Evolutionary conservation across 140 eudicot genomes (phyloP).

Genomic region (Erigeron philadelphicus): DNA sequence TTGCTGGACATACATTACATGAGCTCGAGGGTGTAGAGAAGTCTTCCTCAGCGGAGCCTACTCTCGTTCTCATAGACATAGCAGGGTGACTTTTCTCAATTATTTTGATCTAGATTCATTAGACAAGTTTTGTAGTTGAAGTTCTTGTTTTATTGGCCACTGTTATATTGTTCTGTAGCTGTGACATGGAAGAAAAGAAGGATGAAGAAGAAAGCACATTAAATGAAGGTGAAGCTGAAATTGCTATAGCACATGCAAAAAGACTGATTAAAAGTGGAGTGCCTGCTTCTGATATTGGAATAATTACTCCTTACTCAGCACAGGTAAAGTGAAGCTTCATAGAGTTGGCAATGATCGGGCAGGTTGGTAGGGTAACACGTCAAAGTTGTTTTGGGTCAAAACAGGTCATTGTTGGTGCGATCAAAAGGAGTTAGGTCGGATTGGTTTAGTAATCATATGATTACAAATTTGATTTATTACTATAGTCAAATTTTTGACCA

Average conservation of each 20-base stretch:
- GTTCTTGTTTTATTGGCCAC: neutral
- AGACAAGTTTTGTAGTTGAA: neutral
- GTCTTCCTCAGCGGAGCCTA: slow-evolving; percentile 77
- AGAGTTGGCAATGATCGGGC: no score
- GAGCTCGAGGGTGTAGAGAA: slow-evolving; percentile 70
- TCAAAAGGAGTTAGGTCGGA: no score
- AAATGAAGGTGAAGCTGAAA: slow-evolving; percentile 96
- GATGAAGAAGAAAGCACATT: slow-evolving; percentile 97
- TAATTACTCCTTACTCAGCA: slow-evolving; percentile 84
- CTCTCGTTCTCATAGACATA: slow-evolving; percentile 79
- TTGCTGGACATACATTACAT: slow-evolving; percentile 69
- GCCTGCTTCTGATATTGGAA: slow-evolving; percentile 76
- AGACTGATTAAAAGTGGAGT: slow-evolving; percentile 82
- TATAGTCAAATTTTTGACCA: no score
- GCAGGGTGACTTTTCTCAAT: slow-evolving; percentile 51
- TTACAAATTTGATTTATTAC: no score
- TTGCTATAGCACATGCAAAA: slow-evolving; percentile 88
- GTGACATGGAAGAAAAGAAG: slow-evolving; percentile 98
- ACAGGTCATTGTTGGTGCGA: no score
- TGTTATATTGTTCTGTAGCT: slow-evolving; percentile 34
- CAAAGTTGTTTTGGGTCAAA: no score
- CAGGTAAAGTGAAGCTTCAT: slow-evolving; percentile 43
- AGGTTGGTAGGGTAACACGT: no score
- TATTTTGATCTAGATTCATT: neutral
- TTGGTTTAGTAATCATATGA: no score